phyloP scores from a whole-genome alignment of 495 filamentous ascomycete species.

The Penicillium taxi region DNA sequence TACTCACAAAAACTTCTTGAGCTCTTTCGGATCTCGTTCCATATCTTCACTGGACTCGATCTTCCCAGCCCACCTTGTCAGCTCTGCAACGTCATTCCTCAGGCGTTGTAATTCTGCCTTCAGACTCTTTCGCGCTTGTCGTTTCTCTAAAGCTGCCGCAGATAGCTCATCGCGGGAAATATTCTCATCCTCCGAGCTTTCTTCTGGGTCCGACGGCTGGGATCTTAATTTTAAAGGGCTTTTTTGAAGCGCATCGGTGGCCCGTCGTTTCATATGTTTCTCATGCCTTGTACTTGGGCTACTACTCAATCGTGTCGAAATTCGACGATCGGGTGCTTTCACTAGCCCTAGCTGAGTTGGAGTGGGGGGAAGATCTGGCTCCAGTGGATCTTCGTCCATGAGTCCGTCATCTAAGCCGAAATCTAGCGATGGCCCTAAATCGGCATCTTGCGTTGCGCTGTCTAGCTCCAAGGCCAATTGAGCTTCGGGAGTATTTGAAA shows the following conservation, averaged over 20 bases:
- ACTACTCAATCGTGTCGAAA: constrained; percentile 34
- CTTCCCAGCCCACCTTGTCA: constrained; percentile 30
- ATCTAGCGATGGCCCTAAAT: not conserved
- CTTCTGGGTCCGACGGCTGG: constrained; percentile 9
- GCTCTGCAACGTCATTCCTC: constrained; percentile 29
- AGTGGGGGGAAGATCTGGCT: constrained; percentile 66
- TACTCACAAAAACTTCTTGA: constrained; percentile 28
- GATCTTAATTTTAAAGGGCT: constrained; percentile 29
- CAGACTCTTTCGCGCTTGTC: constrained; percentile 23
- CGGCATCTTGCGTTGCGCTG: constrained; percentile 23
- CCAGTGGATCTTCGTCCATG: constrained; percentile 36
- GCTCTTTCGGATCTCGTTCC: constrained; percentile 7
- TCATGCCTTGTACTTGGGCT: constrained; percentile 34
- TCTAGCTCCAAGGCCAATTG: constrained; percentile 35
- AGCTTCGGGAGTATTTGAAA: constrained; percentile 28
- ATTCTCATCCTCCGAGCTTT: constrained; percentile 5
- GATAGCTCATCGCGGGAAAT: constrained; percentile 11
- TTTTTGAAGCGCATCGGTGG: constrained; percentile 14
- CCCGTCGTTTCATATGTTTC: constrained; percentile 22
- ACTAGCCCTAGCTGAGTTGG: constrained; percentile 54
- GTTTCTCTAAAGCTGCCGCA: constrained; percentile 24
- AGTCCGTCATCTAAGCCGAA: constrained; percentile 20
- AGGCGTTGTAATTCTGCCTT: constrained; percentile 25
- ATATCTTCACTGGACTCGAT: constrained; percentile 20
- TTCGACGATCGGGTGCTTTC: constrained; percentile 29